Evolutionary conservation across 306 rosid genomes (phyloP).

Genomic region (Vachellia pachyceras): DNA sequence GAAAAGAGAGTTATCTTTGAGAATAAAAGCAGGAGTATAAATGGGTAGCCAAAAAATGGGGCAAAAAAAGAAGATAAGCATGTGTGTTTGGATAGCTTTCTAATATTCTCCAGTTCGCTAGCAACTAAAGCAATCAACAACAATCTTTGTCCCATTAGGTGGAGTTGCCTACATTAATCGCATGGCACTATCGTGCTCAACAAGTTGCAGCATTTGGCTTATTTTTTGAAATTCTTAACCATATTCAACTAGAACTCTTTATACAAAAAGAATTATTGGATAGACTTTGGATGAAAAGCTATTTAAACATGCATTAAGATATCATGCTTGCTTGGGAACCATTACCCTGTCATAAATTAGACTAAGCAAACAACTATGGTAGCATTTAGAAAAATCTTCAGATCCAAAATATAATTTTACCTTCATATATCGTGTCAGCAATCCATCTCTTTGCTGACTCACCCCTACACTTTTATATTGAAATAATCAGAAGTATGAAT

Average conservation of each 20-base stretch:
- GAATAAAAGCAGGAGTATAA: conserved; percentile 30
- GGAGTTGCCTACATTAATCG: too few species aligned
- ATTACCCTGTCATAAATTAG: conserved; percentile 20
- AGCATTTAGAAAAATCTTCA: conserved; percentile 21
- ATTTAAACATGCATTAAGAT: neutral
- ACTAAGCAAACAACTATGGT: conserved; percentile 20
- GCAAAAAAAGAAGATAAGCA: neutral
- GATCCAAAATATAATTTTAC: conserved; percentile 46
- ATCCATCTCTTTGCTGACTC: conserved; percentile 64
- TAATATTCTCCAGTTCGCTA: neutral
- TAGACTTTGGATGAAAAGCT: neutral
- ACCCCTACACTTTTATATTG: conserved; percentile 53
- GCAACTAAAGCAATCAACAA: neutral
- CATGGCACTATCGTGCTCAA: too few species aligned
- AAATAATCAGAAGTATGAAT: conserved; percentile 46
- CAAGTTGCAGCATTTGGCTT: too few species aligned
- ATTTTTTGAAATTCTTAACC: neutral
- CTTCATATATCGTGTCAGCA: conserved; percentile 87
- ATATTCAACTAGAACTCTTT: neutral
- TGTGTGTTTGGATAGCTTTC: neutral
- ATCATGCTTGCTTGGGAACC: conserved; percentile 17
- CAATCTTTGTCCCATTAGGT: neutral
- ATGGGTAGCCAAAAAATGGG: neutral
- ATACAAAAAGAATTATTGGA: neutral
- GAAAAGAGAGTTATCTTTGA: conserved; percentile 28